A percentile compares a stretch with the other conserved stretches of the same genome.
These are phyloP conservation scores for Madurella mycetomatis DNA, from an alignment of 2,329 filamentous ascomycete genomes.

Conservation along the genomic window DNA sequence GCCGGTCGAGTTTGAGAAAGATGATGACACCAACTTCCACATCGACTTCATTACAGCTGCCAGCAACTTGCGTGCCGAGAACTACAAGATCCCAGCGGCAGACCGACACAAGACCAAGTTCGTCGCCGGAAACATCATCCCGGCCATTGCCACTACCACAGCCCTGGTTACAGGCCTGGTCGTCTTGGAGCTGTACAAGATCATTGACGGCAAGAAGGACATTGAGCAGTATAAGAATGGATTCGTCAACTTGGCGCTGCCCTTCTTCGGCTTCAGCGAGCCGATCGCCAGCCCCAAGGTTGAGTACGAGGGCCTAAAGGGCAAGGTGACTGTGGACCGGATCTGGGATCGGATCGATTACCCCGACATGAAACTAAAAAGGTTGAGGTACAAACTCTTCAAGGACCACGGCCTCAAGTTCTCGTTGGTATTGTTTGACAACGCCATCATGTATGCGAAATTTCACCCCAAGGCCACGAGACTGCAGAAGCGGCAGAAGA, in stretches of 20 bases:
- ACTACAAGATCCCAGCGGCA: constrained; percentile 92
- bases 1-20: constrained; percentile 94
- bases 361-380: constrained; percentile 73
- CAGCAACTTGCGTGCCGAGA: constrained; percentile 92
- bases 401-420: constrained; percentile 74
- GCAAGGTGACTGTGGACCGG: constrained; percentile 84
- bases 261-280: constrained; percentile 98
- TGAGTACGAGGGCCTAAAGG: constrained; percentile 73
- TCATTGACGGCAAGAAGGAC: constrained; percentile 92
- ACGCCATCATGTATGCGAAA: constrained; percentile 87
- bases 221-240: constrained; percentile 99
- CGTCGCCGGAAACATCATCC: constrained; percentile 99
- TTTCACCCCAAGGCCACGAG: constrained; percentile 79
- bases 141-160: constrained; percentile 95
- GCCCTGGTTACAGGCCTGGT: constrained; percentile 93
- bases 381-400: constrained; percentile 75
- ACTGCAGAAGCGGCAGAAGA: constrained; percentile 77
- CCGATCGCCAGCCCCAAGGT: constrained; percentile 92
- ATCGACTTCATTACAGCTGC: constrained; percentile 98
- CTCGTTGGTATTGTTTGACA: constrained; percentile 94
- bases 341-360: constrained; percentile 98
- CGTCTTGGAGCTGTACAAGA: constrained; percentile 90
- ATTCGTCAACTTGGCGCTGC: constrained; percentile 91
- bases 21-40: constrained; percentile 95
- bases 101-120: constrained; percentile 99